Percentiles rank a stretch among this genome's conserved stretches.
These are phyloP conservation scores for Botrytis fragariae DNA, from an alignment of 2,329 filamentous ascomycete genomes.

Conservation along the genomic window DNA sequence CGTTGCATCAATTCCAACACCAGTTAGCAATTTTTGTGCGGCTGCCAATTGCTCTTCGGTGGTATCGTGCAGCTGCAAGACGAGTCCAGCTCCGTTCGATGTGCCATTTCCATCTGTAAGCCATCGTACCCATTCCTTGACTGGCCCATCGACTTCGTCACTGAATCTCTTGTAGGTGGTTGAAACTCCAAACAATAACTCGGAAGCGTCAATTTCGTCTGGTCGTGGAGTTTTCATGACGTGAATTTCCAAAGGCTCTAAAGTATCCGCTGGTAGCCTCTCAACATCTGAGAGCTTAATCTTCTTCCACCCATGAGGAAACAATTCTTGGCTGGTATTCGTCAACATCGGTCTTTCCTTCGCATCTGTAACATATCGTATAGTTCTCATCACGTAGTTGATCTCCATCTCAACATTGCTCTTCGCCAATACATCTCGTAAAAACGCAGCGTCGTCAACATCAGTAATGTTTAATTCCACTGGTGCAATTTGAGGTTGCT, in stretches of 20 bases:
- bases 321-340: slow-evolving; percentile 31
- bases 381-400: slow-evolving; percentile 34
- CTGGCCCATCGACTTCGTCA: slow-evolving; percentile 46
- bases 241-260: slow-evolving; percentile 30
- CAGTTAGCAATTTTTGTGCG: slow-evolving; percentile 46
- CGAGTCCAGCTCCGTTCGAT: slow-evolving; percentile 56
- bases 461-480: slow-evolving; percentile 7
- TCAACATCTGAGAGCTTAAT: slow-evolving; percentile 25
- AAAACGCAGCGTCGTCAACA: slow-evolving; percentile 28
- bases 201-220: slow-evolving; percentile 51
- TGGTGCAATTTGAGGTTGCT: background rate
- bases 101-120: slow-evolving; percentile 55
- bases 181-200: slow-evolving; percentile 59
- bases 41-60: slow-evolving; percentile 50
- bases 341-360: slow-evolving; percentile 31
- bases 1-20: slow-evolving; percentile 55
- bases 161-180: slow-evolving; percentile 57
- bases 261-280: slow-evolving; percentile 26
- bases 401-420: slow-evolving; percentile 33
- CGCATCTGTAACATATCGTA: slow-evolving; percentile 35
- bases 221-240: slow-evolving; percentile 43
- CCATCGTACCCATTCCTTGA: slow-evolving; percentile 60
- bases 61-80: slow-evolving; percentile 54
- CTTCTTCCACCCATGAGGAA: slow-evolving; percentile 31
- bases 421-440: slow-evolving; percentile 31